Evolutionary conservation across 2,329 filamentous ascomycete genomes (phyloP).

Genomic region (Aspergillus sp.): DNA sequence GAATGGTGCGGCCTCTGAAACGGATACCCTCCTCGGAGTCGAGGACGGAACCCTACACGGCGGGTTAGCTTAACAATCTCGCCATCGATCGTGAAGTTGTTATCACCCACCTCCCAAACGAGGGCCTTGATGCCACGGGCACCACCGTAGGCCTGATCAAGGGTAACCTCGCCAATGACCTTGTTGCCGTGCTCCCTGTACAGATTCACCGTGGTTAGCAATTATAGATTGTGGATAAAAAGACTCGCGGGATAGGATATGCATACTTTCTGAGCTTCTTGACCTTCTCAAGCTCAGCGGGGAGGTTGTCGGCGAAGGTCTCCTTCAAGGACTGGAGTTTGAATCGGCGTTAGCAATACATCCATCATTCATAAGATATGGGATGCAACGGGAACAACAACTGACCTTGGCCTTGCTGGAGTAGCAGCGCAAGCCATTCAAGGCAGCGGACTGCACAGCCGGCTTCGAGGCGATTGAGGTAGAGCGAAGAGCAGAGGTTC

Average conservation of each 20-base stretch:
- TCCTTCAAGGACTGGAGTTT: conserved; percentile 82
- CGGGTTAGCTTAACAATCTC: conserved; percentile 5
- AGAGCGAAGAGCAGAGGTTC: conserved; percentile 75
- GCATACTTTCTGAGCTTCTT: conserved; percentile 95
- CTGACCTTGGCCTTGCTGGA: conserved; percentile 84
- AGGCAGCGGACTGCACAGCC: conserved; percentile 64
- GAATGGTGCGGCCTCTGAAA: conserved; percentile 98
- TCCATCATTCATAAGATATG: too few species aligned
- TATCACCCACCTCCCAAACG: conserved; percentile 73
- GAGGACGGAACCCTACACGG: conserved; percentile 72
- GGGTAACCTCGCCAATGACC: conserved; percentile 94
- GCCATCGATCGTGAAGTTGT: background rate
- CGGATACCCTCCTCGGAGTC: conserved; percentile 99
- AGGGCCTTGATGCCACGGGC: conserved; percentile 98
- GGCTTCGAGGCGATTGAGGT: conserved; percentile 65
- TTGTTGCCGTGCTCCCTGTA: conserved; percentile 87
- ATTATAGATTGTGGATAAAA: conserved; percentile 1
- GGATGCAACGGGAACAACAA: conserved; percentile 13
- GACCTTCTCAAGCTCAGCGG: conserved; percentile 97
- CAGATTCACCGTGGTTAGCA: conserved; percentile 17
- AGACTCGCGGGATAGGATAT: background rate
- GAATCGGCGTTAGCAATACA: conserved; percentile 3
- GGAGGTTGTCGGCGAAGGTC: conserved; percentile 92
- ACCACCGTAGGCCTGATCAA: conserved; percentile 99
- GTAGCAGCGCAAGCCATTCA: conserved; percentile 84